phyloP scores from a whole-genome alignment of 345 rosid genomes.

The Crucihimalaya himalaica region DNA sequence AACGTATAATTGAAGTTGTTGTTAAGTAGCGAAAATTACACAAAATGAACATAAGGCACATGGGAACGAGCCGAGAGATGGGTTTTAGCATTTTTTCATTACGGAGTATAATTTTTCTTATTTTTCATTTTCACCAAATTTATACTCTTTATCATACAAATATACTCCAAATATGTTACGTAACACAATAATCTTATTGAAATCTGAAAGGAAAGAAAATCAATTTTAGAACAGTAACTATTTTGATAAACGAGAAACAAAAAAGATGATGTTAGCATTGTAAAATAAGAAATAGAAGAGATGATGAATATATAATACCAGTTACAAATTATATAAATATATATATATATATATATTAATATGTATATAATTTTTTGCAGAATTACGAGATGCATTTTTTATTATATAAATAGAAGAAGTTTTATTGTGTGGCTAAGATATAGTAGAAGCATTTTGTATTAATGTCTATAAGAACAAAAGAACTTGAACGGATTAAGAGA shows the following conservation, averaged over 20 bases:
- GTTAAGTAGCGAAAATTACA: not conserved
- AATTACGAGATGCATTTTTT: not conserved
- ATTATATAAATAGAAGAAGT: not conserved
- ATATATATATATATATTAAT: too few relatives aligned
- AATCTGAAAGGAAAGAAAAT: not conserved
- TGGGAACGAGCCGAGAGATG: slow-evolving; percentile 27
- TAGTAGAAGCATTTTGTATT: slow-evolving; percentile 5
- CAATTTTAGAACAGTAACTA: not conserved
- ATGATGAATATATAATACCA: too few relatives aligned
- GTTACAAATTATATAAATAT: too few relatives aligned
- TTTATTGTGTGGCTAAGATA: slow-evolving; percentile 4
- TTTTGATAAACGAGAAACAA: not conserved
- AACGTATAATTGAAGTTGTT: slow-evolving; percentile 12
- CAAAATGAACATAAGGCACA: slow-evolving; percentile 18
- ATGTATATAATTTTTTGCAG: too few relatives aligned
- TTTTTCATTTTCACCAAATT: not conserved
- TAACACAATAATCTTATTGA: not conserved
- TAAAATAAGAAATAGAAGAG: not conserved
- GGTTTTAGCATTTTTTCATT: not conserved
- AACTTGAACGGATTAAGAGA: slow-evolving; percentile 26
- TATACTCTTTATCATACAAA: too few relatives aligned
- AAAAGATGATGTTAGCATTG: not conserved
- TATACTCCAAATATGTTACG: too few relatives aligned
- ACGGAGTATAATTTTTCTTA: too few relatives aligned
- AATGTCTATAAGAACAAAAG: slow-evolving; percentile 17